Base-by-base conservation (phyloP, 768 basidiomycete genomes). In the Agrocybe chaxingu region DNA sequence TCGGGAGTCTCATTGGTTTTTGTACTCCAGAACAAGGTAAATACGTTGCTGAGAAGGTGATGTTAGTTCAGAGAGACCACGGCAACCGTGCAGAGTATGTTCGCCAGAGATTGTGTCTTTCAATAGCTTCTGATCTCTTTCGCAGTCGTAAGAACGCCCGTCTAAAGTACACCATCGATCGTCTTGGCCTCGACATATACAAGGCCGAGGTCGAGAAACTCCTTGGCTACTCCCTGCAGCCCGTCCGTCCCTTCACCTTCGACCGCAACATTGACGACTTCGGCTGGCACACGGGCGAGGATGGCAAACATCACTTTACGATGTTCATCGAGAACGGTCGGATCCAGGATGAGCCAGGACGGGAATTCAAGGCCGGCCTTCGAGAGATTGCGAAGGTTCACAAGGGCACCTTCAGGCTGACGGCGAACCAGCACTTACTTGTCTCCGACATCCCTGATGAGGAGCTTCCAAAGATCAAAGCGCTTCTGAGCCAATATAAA, bases 281-380 rank as follows among this genome's bases (percentile, higher is more conserved):
- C 58, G 97, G 97, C 39, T 99, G 97, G 97, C 72, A 81, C 48
- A 86, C 81, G 12, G 93, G 92, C 46, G 77, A 87, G 61, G 85
- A 98, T 60, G 94, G 93, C 53, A 83, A 77, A 57, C 87, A 93
- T 62, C 93, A 98, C 67, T 94, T 93, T 69, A 92, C 87, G 45
- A 75, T 88, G 67, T 98, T 94, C 70, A 89, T 99, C 66, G 97
- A 99, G 74, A 99, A 99, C 62, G 96, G 97, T 13, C 90, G 96
- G 16, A 81, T 99, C n/a, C 86, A 93, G 67, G 94, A 98, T 67
- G 92, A 94, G 66, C 86, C 92, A 9, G 89, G 80, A 16, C 80
- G 82, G 47, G 84, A 91, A 56, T 98, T 92, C 84, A 98, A 98
- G 79, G 84, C 89, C 4, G 95, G 90, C 32, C 72, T 99, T 48